phyloP scores from a whole-genome alignment of 345 rosid genomes.

The Sonneratia alba region DNA sequence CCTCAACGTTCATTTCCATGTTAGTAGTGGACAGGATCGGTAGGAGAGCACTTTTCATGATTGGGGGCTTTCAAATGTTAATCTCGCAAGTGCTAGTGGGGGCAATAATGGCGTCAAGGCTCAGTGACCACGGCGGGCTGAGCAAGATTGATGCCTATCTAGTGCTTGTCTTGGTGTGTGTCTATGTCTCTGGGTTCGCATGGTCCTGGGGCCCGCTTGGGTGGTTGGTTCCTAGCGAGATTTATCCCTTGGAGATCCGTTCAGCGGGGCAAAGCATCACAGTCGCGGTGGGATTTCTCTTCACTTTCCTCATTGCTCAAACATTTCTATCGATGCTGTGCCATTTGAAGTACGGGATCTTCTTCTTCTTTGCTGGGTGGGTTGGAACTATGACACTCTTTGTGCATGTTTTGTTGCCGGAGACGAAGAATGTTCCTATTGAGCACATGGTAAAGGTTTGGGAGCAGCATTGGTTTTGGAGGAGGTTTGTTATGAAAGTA shows the following conservation, averaged over 20 bases:
- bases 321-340: constrained; percentile 31
- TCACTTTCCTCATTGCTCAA: constrained; percentile 35
- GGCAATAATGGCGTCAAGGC: constrained; percentile 27
- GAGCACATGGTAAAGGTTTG: constrained; percentile 41
- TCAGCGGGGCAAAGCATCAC: constrained; percentile 37
- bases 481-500: constrained; percentile 11
- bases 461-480: constrained; percentile 46
- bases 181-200: constrained; percentile 31
- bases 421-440: constrained; percentile 38
- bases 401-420: constrained; percentile 30
- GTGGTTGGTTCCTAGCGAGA: constrained; percentile 42
- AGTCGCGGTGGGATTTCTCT: constrained; percentile 31
- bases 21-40: constrained; percentile 50
- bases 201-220: constrained; percentile 54
- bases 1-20: constrained; percentile 44
- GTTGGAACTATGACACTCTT: constrained; percentile 35
- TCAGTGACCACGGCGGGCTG: constrained; percentile 42
- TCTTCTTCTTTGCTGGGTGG: constrained; percentile 46
- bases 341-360: constrained; percentile 31
- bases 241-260: constrained; percentile 32
- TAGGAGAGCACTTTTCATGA: constrained; percentile 33
- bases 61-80: constrained; percentile 58
- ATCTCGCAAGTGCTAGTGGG: constrained; percentile 43
- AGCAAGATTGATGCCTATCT: constrained; percentile 23
- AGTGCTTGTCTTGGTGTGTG: constrained; percentile 24